Evolutionary conservation across 306 rosid species (phyloP).

Genomic region (Adenanthera pavonina): DNA sequence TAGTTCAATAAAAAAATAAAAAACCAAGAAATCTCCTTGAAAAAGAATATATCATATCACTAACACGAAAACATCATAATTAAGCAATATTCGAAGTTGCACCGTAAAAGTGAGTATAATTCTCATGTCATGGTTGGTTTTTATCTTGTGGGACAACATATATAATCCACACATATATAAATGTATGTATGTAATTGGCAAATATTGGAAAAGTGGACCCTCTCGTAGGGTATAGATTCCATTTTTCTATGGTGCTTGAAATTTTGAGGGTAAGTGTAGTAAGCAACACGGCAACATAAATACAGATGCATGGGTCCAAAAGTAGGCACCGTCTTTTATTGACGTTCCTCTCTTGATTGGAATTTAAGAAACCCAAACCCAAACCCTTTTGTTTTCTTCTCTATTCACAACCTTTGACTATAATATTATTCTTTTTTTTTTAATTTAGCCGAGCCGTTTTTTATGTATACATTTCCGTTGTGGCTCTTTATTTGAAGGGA

Average conservation of each 20-base stretch:
- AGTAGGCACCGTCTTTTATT: slow-evolving; percentile 91
- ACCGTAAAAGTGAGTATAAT: too few relatives aligned
- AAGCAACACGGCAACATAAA: slow-evolving; percentile 66
- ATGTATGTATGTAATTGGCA: too few relatives aligned
- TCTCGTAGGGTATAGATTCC: slow-evolving; percentile 22
- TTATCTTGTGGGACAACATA: too few relatives aligned
- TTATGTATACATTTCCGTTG: background rate
- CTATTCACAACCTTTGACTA: slow-evolving; percentile 39
- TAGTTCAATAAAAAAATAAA: too few relatives aligned
- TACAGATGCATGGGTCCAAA: slow-evolving; percentile 61
- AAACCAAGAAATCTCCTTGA: too few relatives aligned
- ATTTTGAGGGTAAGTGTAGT: slow-evolving; percentile 57
- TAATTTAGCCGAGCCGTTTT: too few relatives aligned
- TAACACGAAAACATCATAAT: too few relatives aligned
- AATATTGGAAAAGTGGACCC: too few relatives aligned
- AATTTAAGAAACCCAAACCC: slow-evolving; percentile 35
- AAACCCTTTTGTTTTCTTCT: slow-evolving; percentile 32
- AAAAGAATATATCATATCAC: too few relatives aligned
- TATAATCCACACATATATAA: too few relatives aligned
- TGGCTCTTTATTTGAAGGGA: slow-evolving; percentile 12
- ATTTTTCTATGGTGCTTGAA: slow-evolving; percentile 47
- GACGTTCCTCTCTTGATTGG: slow-evolving; percentile 52
- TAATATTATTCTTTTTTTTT: background rate
- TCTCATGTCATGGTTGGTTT: too few relatives aligned
- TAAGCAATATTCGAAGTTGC: too few relatives aligned